phyloP scores from a whole-genome alignment of 805 yeast genomes.

The Wickerhamomyces pijperi region DNA sequence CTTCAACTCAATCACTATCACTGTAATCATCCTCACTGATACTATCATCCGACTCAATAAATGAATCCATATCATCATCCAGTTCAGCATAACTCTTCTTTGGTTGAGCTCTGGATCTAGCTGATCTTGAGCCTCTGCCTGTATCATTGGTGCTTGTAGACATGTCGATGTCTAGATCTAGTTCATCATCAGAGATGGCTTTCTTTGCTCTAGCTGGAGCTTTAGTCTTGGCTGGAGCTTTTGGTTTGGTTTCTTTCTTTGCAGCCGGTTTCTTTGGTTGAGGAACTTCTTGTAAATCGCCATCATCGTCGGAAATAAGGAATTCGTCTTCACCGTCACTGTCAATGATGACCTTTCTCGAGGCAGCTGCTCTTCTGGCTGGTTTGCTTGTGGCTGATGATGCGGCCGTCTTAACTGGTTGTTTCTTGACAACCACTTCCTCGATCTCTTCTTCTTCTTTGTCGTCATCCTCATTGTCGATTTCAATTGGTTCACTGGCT shows the following conservation, averaged over 20 bases:
- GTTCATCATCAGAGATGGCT: constrained; percentile 1
- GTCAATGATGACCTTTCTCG: not conserved
- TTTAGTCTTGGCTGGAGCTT: no score
- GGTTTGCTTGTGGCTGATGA: not conserved
- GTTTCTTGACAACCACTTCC: constrained; percentile 3
- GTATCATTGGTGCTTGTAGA: not conserved
- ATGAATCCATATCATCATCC: constrained; percentile 9
- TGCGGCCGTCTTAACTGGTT: constrained; percentile 2
- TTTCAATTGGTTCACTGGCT: not conserved
- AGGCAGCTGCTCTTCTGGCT: not conserved
- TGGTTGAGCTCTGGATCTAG: not conserved
- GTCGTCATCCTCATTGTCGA: constrained; percentile 6
- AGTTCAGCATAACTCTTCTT: constrained; percentile 3
- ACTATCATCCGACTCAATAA: constrained; percentile 1
- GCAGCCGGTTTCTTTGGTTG: constrained; percentile 3
- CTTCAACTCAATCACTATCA: no score
- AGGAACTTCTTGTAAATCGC: constrained; percentile 3
- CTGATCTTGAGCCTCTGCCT: not conserved
- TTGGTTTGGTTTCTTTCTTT: no score
- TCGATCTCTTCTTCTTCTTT: no score
- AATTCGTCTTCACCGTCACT: not conserved
- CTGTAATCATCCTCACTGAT: not conserved
- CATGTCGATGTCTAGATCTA: constrained; percentile 1
- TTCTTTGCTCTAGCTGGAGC: no score
- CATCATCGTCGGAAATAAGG: not conserved